Evolutionary conservation across 1,139 yeast species (phyloP).

Genomic region (Kluyveromyces sp.): DNA sequence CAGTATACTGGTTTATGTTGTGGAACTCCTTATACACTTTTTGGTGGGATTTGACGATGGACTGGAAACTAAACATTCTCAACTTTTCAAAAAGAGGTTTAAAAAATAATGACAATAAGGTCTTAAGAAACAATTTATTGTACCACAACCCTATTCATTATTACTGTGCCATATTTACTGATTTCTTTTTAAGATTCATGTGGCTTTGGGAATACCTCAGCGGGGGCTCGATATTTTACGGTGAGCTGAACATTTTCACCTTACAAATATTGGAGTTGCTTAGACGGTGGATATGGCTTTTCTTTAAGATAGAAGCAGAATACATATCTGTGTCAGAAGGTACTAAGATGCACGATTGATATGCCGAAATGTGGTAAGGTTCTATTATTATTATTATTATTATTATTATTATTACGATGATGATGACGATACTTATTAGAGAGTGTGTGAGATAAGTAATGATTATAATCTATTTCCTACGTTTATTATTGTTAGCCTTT

Average conservation of each 20-base stretch:
- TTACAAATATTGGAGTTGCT: slow-evolving; percentile 67
- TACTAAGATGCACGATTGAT: slow-evolving; percentile 3
- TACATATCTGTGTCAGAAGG: slow-evolving; percentile 26
- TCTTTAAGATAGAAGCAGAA: slow-evolving; percentile 77
- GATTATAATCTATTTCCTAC: slow-evolving; percentile 18
- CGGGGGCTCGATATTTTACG: slow-evolving; percentile 36
- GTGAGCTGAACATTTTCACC: slow-evolving; percentile 53
- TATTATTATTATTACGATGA: not conserved
- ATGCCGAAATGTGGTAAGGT: not conserved
- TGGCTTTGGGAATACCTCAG: slow-evolving; percentile 56
- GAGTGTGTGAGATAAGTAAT: not conserved
- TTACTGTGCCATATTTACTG: slow-evolving; percentile 47
- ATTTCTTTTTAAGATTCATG: slow-evolving; percentile 58
- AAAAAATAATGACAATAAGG: slow-evolving; percentile 9
- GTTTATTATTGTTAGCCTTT: slow-evolving; percentile 41
- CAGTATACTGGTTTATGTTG: slow-evolving; percentile 18
- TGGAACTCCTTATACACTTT: slow-evolving; percentile 72
- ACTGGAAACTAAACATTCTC: slow-evolving; percentile 73
- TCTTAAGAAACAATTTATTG: slow-evolving; percentile 17
- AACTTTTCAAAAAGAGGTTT: slow-evolving; percentile 19
- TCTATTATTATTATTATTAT: too few species aligned
- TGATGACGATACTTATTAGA: not conserved
- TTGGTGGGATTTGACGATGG: slow-evolving; percentile 81
- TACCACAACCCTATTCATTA: slow-evolving; percentile 37
- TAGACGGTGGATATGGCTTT: slow-evolving; percentile 86